These are phyloP conservation scores for Gaeumannomyces tritici DNA, from an alignment of 2,329 filamentous ascomycete species.

Conservation along the genomic window DNA sequence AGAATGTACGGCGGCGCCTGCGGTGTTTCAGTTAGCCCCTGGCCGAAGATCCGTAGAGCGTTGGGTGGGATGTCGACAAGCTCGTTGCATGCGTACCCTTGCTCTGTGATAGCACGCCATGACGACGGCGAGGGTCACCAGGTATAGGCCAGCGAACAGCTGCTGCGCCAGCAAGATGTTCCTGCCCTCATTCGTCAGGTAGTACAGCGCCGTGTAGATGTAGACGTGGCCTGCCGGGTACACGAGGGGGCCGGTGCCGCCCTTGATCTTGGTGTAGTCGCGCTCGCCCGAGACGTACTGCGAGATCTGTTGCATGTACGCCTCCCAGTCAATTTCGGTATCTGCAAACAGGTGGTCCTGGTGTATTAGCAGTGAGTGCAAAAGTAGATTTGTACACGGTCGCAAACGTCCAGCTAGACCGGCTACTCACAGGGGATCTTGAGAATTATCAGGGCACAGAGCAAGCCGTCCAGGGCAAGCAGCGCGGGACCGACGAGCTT, in stretches of 20 bases:
- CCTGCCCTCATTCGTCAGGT: conserved; percentile 63
- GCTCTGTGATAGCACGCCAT: conserved; percentile 74
- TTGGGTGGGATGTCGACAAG: background rate
- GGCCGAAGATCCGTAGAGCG: background rate
- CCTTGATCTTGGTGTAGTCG: conserved; percentile 78
- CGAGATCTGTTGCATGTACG: conserved; percentile 90
- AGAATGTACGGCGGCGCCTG: conserved; percentile 81
- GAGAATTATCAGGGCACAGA: conserved; percentile 68
- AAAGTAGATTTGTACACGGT: background rate
- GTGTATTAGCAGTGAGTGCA: background rate
- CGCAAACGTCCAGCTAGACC: background rate
- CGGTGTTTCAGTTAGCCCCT: background rate
- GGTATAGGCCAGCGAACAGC: conserved; percentile 72
- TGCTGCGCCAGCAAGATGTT: conserved; percentile 76
- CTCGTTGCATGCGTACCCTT: conserved; percentile 35
- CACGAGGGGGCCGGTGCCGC: conserved; percentile 84
- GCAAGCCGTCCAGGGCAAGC: conserved; percentile 57
- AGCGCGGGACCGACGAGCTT: conserved; percentile 48
- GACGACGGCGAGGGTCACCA: conserved; percentile 65
- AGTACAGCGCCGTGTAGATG: conserved; percentile 73
- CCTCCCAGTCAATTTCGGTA: conserved; percentile 95
- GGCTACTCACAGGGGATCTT: conserved; percentile 65
- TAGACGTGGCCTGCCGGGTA: conserved; percentile 94
- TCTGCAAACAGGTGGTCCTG: conserved; percentile 34
- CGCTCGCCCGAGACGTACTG: conserved; percentile 76